Percentiles rank a stretch among this genome's conserved stretches.
phyloP scores from a whole-genome alignment of 805 yeast species.

The Saturnispora dispora region DNA sequence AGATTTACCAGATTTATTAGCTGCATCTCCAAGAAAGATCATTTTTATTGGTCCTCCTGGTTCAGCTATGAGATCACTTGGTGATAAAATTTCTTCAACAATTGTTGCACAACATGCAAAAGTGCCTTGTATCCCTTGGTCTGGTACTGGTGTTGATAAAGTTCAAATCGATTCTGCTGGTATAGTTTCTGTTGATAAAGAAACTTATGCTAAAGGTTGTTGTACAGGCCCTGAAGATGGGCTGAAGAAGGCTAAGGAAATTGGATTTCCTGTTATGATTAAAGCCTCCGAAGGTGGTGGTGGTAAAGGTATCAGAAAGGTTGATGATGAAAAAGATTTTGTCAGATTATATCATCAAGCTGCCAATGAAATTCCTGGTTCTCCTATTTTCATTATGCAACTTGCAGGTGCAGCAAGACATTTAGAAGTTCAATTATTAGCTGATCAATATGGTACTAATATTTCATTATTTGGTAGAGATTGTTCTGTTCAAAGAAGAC shows the following conservation, averaged over 20 bases:
- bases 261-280: conserved; percentile 98
- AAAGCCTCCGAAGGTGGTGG: conserved; percentile 99
- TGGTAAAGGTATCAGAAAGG: conserved; percentile 99
- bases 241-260: conserved; percentile 66
- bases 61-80: conserved; percentile 97
- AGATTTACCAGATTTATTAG: conserved; percentile 81
- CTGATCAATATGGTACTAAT: conserved; percentile 97
- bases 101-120: conserved; percentile 98
- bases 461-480: conserved; percentile 97
- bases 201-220: conserved; percentile 81
- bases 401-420: conserved; percentile 97
- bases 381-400: conserved; percentile 96
- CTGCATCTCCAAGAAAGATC: conserved; percentile 84
- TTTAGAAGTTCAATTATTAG: conserved; percentile 93
- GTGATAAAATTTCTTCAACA: conserved; percentile 96
- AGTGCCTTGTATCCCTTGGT: conserved; percentile 99
- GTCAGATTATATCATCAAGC: conserved; percentile 79
- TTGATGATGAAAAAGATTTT: conserved; percentile 75
- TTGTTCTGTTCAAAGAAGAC: conserved; percentile 99
- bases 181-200: conserved; percentile 83
- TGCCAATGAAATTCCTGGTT: conserved; percentile 95
- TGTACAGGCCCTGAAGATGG: conserved; percentile 84
- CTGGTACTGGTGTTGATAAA: conserved; percentile 92
- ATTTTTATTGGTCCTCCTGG: conserved; percentile 99
- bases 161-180: conserved; percentile 68